Evolutionary conservation across 2,329 filamentous ascomycete genomes (phyloP).

Genomic region (Aspergillus pseudoviridinutans): DNA sequence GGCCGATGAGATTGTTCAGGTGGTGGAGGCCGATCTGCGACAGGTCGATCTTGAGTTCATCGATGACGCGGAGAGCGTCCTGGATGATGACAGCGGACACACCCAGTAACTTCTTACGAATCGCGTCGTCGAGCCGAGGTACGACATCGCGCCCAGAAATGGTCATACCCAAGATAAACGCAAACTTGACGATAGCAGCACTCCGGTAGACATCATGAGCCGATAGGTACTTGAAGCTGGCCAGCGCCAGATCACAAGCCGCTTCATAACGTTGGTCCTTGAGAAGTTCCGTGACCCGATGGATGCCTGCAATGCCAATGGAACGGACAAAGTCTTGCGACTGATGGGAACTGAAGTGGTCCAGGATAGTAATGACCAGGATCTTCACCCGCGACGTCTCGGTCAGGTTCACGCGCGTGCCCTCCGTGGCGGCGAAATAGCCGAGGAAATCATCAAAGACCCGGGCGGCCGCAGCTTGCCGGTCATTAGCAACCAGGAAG

Average conservation of each 20-base stretch:
- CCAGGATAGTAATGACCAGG: slow-evolving; percentile 29
- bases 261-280: slow-evolving; percentile 25
- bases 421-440: slow-evolving; percentile 33
- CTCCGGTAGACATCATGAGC: slow-evolving; percentile 29
- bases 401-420: slow-evolving; percentile 24
- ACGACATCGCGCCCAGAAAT: slow-evolving; percentile 36
- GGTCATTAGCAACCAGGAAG: slow-evolving; percentile 25
- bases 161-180: slow-evolving; percentile 31
- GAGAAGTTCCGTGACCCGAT: slow-evolving; percentile 27
- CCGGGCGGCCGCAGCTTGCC: slow-evolving; percentile 18
- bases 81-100: slow-evolving; percentile 40
- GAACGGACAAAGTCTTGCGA: slow-evolving; percentile 35
- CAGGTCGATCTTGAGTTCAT: slow-evolving; percentile 41
- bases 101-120: slow-evolving; percentile 38
- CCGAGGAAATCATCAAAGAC: slow-evolving; percentile 29
- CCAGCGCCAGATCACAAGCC: slow-evolving; percentile 32
- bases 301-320: slow-evolving; percentile 33
- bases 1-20: slow-evolving; percentile 40
- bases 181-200: slow-evolving; percentile 30
- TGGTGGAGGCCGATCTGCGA: slow-evolving; percentile 39
- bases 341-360: slow-evolving; percentile 33
- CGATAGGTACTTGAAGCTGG: slow-evolving; percentile 32
- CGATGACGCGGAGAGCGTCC: slow-evolving; percentile 39
- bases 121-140: slow-evolving; percentile 28
- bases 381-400: slow-evolving; percentile 25